Conservation (phyloP, 2,329 filamentous ascomycete genomes). For the Diaporthe eres region DNA sequence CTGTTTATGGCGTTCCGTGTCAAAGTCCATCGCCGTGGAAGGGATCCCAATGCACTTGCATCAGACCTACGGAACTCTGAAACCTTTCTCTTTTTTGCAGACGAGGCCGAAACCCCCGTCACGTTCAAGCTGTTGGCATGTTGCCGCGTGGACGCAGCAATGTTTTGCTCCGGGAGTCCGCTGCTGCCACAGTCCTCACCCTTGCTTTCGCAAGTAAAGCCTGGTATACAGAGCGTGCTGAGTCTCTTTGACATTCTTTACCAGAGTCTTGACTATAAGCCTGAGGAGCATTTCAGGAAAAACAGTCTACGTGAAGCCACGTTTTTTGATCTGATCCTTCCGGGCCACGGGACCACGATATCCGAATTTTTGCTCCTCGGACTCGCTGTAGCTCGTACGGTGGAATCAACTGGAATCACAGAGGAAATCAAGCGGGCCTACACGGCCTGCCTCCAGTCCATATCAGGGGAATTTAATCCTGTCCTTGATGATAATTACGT, state of each 20-base stretch:
- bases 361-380: neutral
- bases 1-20: neutral
- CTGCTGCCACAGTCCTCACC: neutral
- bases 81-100: neutral
- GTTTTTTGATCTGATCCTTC: neutral
- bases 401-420: neutral
- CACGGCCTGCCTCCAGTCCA: neutral
- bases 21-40: too few relatives aligned
- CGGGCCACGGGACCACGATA: neutral
- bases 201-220: too few relatives aligned
- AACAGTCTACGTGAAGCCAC: neutral
- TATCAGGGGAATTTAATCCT: neutral
- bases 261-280: neutral
- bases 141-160: neutral
- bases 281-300: too few relatives aligned
- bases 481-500: neutral
- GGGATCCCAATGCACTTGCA: too few relatives aligned
- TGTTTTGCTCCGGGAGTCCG: neutral
- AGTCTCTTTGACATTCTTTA: neutral
- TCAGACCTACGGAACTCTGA: too few relatives aligned
- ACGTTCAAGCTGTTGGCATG: neutral
- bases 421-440: neutral
- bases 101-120: neutral
- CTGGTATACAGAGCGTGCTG: neutral
- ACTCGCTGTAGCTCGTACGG: neutral